A percentile compares a stretch with the other conserved stretches of the same genome.
phyloP scores from a whole-genome alignment of 108 stramenopile genomes.

The Nitzschia inconspicua region DNA sequence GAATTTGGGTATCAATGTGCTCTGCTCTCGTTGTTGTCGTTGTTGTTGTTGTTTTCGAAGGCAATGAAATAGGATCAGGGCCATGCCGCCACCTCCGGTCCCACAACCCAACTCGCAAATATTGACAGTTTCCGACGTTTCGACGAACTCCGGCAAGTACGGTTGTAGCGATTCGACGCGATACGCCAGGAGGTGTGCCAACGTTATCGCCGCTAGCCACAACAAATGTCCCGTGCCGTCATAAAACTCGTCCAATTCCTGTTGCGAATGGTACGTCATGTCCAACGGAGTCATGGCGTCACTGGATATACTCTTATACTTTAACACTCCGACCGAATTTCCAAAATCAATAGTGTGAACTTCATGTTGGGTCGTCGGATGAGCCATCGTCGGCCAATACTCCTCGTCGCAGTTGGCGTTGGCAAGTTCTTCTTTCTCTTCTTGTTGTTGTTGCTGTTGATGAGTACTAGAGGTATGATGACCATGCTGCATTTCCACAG shows the following conservation, averaged over 20 bases:
- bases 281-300: slow-evolving; percentile 22
- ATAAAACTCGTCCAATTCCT: slow-evolving; percentile 18
- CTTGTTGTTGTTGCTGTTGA: too few species aligned
- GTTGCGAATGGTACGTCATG: slow-evolving; percentile 6
- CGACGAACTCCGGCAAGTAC: background rate
- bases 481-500: too few species aligned
- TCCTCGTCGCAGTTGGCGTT: background rate
- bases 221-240: slow-evolving; percentile 29
- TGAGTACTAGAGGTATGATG: too few species aligned
- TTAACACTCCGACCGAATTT: background rate
- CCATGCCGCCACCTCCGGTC: slow-evolving; percentile 42
- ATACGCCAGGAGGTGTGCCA: slow-evolving; percentile 5
- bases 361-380: too few species aligned
- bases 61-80: slow-evolving; percentile 18
- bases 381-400: too few species aligned
- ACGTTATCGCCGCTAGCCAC: slow-evolving; percentile 20
- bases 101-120: slow-evolving; percentile 52
- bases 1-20: background rate
- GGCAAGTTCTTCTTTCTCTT: background rate
- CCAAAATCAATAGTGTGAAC: background rate
- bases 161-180: background rate
- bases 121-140: background rate
- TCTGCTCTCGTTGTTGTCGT: background rate
- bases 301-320: slow-evolving; percentile 9
- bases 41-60: background rate